Base-by-base conservation (phyloP, 805 yeast genomes). In the Geotrichum ghanense region DNA sequence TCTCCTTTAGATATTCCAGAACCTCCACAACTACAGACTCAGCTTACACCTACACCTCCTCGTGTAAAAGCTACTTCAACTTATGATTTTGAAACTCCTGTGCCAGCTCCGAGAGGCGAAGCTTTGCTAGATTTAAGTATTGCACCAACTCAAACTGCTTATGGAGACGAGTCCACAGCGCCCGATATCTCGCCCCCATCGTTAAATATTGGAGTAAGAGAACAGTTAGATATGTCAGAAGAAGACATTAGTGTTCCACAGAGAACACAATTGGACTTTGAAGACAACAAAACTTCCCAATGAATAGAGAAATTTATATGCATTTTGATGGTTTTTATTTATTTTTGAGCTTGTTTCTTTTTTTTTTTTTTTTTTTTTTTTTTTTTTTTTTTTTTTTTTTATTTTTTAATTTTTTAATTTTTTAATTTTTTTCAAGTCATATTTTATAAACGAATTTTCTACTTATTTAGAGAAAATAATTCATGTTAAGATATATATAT, bases 1-100 rank as follows among this genome's bases (percentile, higher is more conserved):
- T 46, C 51, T n/a, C 51, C 51, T n/a, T 22, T 25, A 37, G 19
- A 24, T 14, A 43, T 47, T 3, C 14, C 23, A 9, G 40, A 45
- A 20, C 48, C 48, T 4, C 50, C 50, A 10, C 41, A 42, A 24
- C 48, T 48, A 3, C 50, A 48, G 24, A 45, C 45, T 16, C 48
- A 45, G 2, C 25, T 48, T 3, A 42, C 48, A n/a, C 45, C 48
- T 17, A 16, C 24, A 14, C 39, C 25, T 20, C 45, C 20, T n/a
- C 34, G 12, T 26, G n/a, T 26, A 26, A 12, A 26, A 26, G n/a
- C 12, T 26, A 26, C 34, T n/a, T n/a, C n/a, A n/a, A n/a, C n/a
- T n/a, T n/a, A n/a, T n/a, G n/a, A n/a, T n/a, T n/a, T n/a, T n/a
- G n/a, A n/a, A n/a, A n/a, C n/a, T n/a, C n/a, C n/a, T n/a, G n/a